Base-by-base conservation (phyloP, 495 filamentous ascomycete genomes). In the Lasiosphaeriaceae sp. region DNA sequence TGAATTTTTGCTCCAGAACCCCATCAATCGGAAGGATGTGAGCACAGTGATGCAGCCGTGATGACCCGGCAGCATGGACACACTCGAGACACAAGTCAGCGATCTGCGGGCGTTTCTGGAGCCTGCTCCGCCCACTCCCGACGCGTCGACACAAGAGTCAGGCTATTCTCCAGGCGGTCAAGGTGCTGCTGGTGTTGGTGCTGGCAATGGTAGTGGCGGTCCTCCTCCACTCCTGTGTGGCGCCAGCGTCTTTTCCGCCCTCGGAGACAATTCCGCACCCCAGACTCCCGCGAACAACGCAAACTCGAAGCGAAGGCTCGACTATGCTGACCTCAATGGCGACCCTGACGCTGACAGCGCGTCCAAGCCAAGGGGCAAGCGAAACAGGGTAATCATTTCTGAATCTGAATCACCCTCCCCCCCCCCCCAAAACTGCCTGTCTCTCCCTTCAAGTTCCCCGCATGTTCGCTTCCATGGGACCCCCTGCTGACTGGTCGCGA, bases 361-460 rank as follows among this genome's bases (percentile, higher is more conserved):
- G 37, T 54, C 61, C 37, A 79, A 73, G 52, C 77, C 77, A 60
- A 65, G 84, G 53, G 81, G 81, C 59, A 88, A 88, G 70, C 74
- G 85, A 52, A 89, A 88, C 64, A 62, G 77, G 59, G 72, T 74
- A 7, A 29, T 55, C 39, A 26, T 50, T 51, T 39, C 37, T 31
- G 26, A n/a, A n/a, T n/a, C 4, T 17, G 7, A n/a, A 16, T 11
- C 39, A n/a, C 3, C 39, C 26, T 9, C 26, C 26, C 26, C 26
- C 26, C 26, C 26, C 26, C 26, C 26, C 26, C 26, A n/a, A n/a
- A n/a, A n/a, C n/a, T n/a, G n/a, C n/a, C n/a, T n/a, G n/a, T n/a
- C n/a, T 9, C 26, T 9, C 26, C 26, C 26, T 9, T 9, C 26
- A 31, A 31, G 9, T 4, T 31, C 26, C 9, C 4, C 26, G n/a